These are phyloP conservation scores for Blechomonas ayalai DNA, from an alignment of 208 protist genomes.

Conservation along the genomic window DNA sequence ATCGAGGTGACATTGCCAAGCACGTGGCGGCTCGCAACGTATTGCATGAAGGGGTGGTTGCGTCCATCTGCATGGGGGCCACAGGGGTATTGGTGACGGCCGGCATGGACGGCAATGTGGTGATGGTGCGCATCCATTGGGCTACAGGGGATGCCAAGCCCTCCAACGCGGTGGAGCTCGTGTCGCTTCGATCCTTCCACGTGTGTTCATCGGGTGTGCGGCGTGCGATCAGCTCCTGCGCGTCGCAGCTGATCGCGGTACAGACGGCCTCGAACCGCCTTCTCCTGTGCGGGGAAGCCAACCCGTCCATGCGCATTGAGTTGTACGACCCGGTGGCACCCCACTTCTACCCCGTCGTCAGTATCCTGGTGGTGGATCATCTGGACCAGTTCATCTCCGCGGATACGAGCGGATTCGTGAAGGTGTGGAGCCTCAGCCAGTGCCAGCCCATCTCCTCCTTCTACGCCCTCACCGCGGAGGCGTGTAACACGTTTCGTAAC, in stretches of 20 bases:
- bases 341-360: conserved; percentile 56
- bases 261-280: conserved; percentile 28
- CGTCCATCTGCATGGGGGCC: conserved; percentile 9
- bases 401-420: conserved; percentile 56
- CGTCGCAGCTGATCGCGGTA: conserved; percentile 24
- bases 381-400: conserved; percentile 64
- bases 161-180: not conserved
- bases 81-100: conserved; percentile 23
- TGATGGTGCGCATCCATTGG: conserved; percentile 14
- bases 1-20: conserved; percentile 1
- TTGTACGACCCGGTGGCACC: conserved; percentile 61
- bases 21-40: conserved; percentile 14
- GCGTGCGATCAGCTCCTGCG: conserved; percentile 15
- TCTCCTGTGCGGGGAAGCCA: conserved; percentile 21
- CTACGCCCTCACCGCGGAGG: conserved; percentile 33
- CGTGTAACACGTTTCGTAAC: conserved; percentile 8
- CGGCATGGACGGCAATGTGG: conserved; percentile 33
- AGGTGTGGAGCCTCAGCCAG: conserved; percentile 64
- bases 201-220: conserved; percentile 27
- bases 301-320: conserved; percentile 34
- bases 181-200: conserved; percentile 8
- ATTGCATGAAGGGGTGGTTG: conserved; percentile 22
- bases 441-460: conserved; percentile 48
- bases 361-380: conserved; percentile 44
- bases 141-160: not conserved